Conservation (phyloP, 176 grass and related monocot genomes). For the Lolium rigidum region DNA sequence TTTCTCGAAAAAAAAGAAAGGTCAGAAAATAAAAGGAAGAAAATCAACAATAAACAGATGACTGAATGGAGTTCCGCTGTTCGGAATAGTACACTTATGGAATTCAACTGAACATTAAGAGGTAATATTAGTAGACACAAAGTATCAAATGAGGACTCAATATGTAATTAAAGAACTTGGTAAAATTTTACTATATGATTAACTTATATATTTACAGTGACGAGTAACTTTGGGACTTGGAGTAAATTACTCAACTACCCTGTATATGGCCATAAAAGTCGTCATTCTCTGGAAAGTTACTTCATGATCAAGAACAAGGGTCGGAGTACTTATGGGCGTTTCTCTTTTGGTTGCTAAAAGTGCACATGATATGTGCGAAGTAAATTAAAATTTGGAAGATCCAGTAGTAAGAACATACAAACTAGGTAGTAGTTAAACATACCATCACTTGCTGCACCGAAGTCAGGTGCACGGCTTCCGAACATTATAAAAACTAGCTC, state of each 20-base stretch:
- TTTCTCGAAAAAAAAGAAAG: too few relatives aligned
- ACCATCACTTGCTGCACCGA: conserved; percentile 98
- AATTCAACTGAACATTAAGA: not conserved
- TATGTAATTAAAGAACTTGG: not conserved
- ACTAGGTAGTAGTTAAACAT: conserved; percentile 33
- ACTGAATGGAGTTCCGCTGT: conserved; percentile 17
- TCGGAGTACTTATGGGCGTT: not conserved
- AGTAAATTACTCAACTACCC: conserved; percentile 17
- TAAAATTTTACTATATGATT: conserved; percentile 11
- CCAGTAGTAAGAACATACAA: conserved; percentile 9
- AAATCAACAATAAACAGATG: conserved; percentile 19
- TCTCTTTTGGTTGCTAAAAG: conserved; percentile 13
- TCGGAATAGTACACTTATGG: not conserved
- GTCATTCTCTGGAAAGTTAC: not conserved
- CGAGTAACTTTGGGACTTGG: not conserved
- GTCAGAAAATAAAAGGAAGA: not conserved
- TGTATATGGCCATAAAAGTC: not conserved
- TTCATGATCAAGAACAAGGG: not conserved
- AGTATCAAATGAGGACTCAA: conserved; percentile 24
- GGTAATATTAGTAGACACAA: not conserved
- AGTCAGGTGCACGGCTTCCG: conserved; percentile 73
- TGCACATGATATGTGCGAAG: not conserved
- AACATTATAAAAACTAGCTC: conserved; percentile 87
- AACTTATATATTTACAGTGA: not conserved
- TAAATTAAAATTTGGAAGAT: conserved; percentile 31